Base-by-base conservation (phyloP, 208 protist species). In the Angomonas deanei region DNA sequence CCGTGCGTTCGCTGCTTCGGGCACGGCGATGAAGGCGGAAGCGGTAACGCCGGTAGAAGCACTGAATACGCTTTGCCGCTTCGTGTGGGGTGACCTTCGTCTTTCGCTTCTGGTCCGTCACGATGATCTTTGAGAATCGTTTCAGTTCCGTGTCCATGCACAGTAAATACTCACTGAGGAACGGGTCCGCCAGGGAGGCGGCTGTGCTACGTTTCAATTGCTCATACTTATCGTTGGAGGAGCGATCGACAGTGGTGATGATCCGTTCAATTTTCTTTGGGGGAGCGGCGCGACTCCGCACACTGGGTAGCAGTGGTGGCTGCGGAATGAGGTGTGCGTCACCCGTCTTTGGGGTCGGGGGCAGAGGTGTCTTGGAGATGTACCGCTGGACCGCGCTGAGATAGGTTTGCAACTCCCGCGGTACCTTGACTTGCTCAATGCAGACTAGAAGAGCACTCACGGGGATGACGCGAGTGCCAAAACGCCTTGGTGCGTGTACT, bases 31-130 rank as follows among this genome's bases (percentile, higher is more conserved):
- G n/a, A n/a, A n/a, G n/a, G 50, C 50, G 50, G 27, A 4, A 5
- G 5, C 50, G 50, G 78, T 82, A 78, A n/a, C 78, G 68, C 75
- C 84, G 81, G 46, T 65, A 80, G 48, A 72, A 72, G 58, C 86
- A 77, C 33, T 88, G 53, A 49, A 64, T 72, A 17, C 69, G 67
- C 3, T 73, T 61, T 5, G 82, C 75, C 8, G 63, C 73, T 6
- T 63, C 54, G 6, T 50, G 17, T 4, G 42, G 42, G 15, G 42
- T 26, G 3, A 50, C 17, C 17, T 13, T 5, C 3, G 8, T 10
- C 8, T 5, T n/a, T 21, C 23, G 17, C 17, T 50, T 50, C 3
- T 3, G 4, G 42, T 23, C 42, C 13, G 23, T 50, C 3, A 23
- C 17, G 19, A 50, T 50, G 15, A 50, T 50, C 42, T 50, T 23